Base-by-base conservation (phyloP, 2,329 filamentous ascomycete genomes). In the Aspergillus pseudoviridinutans region DNA sequence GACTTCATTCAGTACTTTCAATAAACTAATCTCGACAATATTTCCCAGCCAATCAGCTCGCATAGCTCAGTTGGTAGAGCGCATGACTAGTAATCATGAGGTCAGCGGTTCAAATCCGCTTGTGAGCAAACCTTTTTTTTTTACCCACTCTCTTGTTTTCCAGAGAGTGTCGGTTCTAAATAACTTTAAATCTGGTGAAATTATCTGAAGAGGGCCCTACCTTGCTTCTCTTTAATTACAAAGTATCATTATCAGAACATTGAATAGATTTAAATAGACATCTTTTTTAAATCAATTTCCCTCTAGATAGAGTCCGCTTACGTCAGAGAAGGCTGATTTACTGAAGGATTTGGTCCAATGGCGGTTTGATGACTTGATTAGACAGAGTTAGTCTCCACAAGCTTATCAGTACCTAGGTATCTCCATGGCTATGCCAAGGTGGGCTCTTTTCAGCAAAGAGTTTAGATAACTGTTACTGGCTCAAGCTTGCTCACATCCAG, bases 51-150 rank as follows among this genome's bases (percentile, higher is more conserved):
- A 35, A 27, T 17, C 22, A 14, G 69, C 69, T 66, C 68, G 63
- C 65, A 66, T 71, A 64, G 68, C 68, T 68, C 64, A 72, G 67
- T 71, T 62, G 68, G 70, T 71, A 72, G 68, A 68, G 70, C 70
- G 69, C 69, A 66, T 71, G 70, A 72, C 70, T 71, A 67, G 70
- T 73, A 49, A 49, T 73, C 69, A 69, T 66, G 69, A 72, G 69
- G 68, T 71, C 70, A 64, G 64, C 67, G 62, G 70, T 73, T 73
- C 70, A 66, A 72, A 64, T 68, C 69, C 62, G 68, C 65, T 63
- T 68, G 68, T 64, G 69, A 67, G 70, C 69, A 68, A 22, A 22
- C 22, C n/a, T 46, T 52, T 6, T 14, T 35, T 35, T 35, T 28
- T 28, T 1, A 14, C 3, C 10, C 10, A 4, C 4, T 12, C 32